These are phyloP conservation scores for Blattamonas nauphoetae DNA, from an alignment of 78 protist genomes.

Conservation along the genomic window DNA sequence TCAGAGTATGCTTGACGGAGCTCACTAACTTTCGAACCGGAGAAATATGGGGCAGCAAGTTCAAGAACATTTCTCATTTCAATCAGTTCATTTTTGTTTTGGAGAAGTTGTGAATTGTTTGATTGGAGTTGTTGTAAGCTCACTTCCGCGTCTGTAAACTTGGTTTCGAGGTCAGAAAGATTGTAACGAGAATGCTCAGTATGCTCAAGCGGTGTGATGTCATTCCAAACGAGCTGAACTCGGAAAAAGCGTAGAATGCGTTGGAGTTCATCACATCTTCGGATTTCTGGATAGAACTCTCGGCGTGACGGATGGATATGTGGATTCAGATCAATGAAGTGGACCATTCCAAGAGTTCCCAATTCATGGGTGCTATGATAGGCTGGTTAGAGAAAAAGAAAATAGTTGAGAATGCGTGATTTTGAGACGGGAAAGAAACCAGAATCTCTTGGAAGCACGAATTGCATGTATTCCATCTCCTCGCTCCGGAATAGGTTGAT, in stretches of 20 bases:
- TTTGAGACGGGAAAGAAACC: not conserved
- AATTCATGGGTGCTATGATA: not conserved
- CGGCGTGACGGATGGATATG: not conserved
- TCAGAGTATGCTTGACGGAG: not conserved
- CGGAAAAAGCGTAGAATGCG: not conserved
- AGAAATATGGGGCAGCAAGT: not conserved
- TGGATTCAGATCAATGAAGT: not conserved
- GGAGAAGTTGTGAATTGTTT: not conserved
- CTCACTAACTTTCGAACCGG: not conserved
- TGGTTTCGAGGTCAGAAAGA: not conserved
- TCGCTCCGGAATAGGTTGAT: not conserved
- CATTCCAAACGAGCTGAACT: not conserved
- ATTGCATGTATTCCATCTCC: not conserved
- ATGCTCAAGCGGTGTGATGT: not conserved
- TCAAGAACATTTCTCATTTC: not conserved
- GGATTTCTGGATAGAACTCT: not conserved
- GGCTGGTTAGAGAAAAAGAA: not conserved
- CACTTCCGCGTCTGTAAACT: not conserved
- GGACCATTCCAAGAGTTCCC: not conserved
- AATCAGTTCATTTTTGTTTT: not conserved
- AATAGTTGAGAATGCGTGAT: not conserved
- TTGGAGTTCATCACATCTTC: slow-evolving; percentile 3
- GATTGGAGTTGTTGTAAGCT: not conserved
- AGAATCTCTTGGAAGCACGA: not conserved
- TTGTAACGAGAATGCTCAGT: not conserved